Evolutionary conservation across 1,139 yeast species (phyloP).

Genomic region (Scheffersomyces cryptocercus): DNA sequence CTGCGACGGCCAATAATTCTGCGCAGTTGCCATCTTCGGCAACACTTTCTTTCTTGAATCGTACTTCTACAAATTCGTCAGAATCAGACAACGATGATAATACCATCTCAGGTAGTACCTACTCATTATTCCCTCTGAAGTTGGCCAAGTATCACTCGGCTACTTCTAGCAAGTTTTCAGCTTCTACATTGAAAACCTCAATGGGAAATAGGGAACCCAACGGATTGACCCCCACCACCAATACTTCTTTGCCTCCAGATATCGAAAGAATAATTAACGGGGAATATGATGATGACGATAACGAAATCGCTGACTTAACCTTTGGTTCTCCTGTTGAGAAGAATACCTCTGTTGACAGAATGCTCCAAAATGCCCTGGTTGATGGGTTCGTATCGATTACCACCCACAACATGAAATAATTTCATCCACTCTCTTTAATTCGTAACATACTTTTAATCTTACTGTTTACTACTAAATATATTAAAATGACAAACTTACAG

Average conservation of each 20-base stretch:
- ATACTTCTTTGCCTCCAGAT: constrained; percentile 8
- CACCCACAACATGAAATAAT: constrained; percentile 5
- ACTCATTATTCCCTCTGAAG: constrained; percentile 1
- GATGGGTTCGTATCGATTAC: constrained; percentile 8
- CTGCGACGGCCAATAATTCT: constrained; percentile 55
- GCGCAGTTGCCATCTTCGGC: constrained; percentile 26
- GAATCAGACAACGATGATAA: constrained; percentile 2
- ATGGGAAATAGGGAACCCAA: constrained; percentile 9
- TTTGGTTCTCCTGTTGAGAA: constrained; percentile 5
- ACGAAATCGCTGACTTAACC: neutral
- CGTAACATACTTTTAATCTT: too few relatives aligned
- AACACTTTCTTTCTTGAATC: constrained; percentile 18
- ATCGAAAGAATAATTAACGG: constrained; percentile 6
- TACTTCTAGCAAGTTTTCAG: neutral
- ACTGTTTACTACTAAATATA: too few relatives aligned
- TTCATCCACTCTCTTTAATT: neutral
- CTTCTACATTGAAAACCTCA: constrained; percentile 1
- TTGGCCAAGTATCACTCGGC: neutral
- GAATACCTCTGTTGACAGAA: constrained; percentile 6
- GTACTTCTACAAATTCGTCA: constrained; percentile 8
- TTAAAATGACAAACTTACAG: too few relatives aligned
- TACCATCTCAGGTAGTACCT: constrained; percentile 7
- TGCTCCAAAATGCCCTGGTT: constrained; percentile 5
- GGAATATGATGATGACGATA: neutral
- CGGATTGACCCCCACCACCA: constrained; percentile 1